phyloP scores from a whole-genome alignment of 2,329 filamentous ascomycete genomes.

The Ilyonectria sp. region DNA sequence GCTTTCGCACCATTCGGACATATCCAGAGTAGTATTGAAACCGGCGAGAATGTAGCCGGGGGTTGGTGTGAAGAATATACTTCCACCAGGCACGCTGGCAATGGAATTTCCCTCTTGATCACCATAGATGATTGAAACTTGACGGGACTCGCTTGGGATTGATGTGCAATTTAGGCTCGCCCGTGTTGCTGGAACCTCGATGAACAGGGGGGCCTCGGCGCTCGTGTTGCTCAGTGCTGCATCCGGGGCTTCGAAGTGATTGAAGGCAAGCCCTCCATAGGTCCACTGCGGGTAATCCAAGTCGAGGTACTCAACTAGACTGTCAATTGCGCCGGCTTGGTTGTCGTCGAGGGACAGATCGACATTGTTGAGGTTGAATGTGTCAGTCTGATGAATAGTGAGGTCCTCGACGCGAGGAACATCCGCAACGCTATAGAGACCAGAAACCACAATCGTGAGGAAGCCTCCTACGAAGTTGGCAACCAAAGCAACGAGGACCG shows the following conservation, averaged over 20 bases:
- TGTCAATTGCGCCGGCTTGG: slow-evolving; percentile 44
- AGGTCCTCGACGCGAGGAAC: slow-evolving; percentile 41
- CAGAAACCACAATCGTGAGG: slow-evolving; percentile 40
- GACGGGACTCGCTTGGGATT: slow-evolving; percentile 30
- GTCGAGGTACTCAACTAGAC: slow-evolving; percentile 46
- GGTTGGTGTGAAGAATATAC: slow-evolving; percentile 12
- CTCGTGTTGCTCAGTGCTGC: slow-evolving; percentile 22
- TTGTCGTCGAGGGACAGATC: slow-evolving; percentile 42
- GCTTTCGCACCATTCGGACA: slow-evolving; percentile 37
- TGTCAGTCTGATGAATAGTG: slow-evolving; percentile 46
- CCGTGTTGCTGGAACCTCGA: slow-evolving; percentile 36
- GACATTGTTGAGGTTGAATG: slow-evolving; percentile 43
- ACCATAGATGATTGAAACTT: slow-evolving; percentile 24
- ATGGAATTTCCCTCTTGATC: slow-evolving; percentile 19
- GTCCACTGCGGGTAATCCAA: slow-evolving; percentile 52
- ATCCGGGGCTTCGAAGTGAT: slow-evolving; percentile 32
- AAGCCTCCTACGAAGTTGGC: slow-evolving; percentile 41
- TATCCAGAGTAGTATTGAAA: slow-evolving; percentile 41
- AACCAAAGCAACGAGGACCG: slow-evolving; percentile 42
- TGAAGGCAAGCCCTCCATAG: slow-evolving; percentile 49
- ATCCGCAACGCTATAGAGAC: slow-evolving; percentile 48
- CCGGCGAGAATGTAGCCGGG: slow-evolving; percentile 29
- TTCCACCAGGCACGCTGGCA: slow-evolving; percentile 23
- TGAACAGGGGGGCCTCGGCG: slow-evolving; percentile 28
- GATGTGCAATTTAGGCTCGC: slow-evolving; percentile 41